These are phyloP conservation scores for Vitellaria paradoxa DNA, from an alignment of 179 eudicot genomes.

Conservation along the genomic window DNA sequence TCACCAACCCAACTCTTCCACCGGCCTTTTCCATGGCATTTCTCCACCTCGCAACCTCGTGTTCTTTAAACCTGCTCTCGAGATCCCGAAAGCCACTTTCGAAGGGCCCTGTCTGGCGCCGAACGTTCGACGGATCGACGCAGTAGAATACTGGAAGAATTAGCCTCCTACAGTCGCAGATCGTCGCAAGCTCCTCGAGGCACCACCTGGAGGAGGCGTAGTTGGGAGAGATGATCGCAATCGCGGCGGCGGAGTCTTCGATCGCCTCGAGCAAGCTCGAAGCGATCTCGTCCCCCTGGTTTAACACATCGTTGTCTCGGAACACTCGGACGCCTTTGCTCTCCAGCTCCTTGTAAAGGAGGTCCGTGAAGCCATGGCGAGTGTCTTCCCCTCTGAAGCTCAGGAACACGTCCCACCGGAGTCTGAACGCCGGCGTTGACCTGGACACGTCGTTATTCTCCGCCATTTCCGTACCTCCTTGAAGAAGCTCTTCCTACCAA, in stretches of 20 bases:
- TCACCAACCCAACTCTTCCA: conserved; percentile 32
- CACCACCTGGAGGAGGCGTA: conserved; percentile 36
- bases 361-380: conserved; percentile 13
- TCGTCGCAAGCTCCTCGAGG: conserved; percentile 32
- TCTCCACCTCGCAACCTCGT: conserved; percentile 29
- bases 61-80: not conserved
- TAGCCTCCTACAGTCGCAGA: conserved; percentile 19
- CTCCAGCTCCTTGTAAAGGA: conserved; percentile 14
- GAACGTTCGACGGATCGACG: conserved; percentile 32
- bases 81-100: conserved; percentile 13
- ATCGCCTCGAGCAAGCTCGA: conserved; percentile 26
- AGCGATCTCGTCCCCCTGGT: conserved; percentile 19
- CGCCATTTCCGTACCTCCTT: conserved; percentile 3
- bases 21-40: conserved; percentile 33
- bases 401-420: conserved; percentile 28
- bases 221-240: conserved; percentile 28
- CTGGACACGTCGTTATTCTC: not conserved
- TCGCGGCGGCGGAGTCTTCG: conserved; percentile 25
- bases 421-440: conserved; percentile 10
- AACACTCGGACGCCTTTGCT: conserved; percentile 17
- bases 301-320: conserved; percentile 23
- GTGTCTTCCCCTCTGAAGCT: conserved; percentile 32
- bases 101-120: conserved; percentile 22
- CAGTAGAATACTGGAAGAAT: conserved; percentile 35
- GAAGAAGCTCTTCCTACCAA: no score